These are phyloP conservation scores for Skeletonema costatum DNA, from an alignment of 108 stramenopile species.

Conservation along the genomic window DNA sequence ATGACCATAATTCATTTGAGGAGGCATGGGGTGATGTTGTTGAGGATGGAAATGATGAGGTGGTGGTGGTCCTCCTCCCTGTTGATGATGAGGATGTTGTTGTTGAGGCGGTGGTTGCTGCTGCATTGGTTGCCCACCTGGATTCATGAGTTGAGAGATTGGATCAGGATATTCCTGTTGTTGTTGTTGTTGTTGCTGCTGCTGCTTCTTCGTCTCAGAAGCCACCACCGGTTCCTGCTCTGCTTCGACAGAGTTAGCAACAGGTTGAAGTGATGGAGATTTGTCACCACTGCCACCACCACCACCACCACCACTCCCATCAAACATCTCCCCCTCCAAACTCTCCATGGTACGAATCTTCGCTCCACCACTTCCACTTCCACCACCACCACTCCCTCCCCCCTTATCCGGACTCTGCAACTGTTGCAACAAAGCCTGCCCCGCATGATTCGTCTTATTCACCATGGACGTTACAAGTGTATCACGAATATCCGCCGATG, in stretches of 20 bases:
- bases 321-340: slow-evolving; percentile 15
- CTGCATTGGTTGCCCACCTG: slow-evolving; percentile 26
- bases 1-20: slow-evolving; percentile 2
- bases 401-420: too few species aligned
- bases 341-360: slow-evolving; percentile 26
- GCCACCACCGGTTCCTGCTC: background rate
- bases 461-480: too few species aligned
- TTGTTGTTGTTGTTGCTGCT: slow-evolving; percentile 18
- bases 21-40: slow-evolving; percentile 12
- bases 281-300: background rate
- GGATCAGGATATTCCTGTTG: slow-evolving; percentile 37
- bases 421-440: too few species aligned
- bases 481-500: too few species aligned
- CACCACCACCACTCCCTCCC: background rate
- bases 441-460: too few species aligned
- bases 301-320: background rate
- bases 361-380: background rate
- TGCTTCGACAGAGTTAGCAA: background rate
- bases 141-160: slow-evolving; percentile 46
- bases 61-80: background rate
- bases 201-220: slow-evolving; percentile 4
- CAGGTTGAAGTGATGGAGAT: background rate
- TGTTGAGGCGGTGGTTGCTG: slow-evolving; percentile 12
- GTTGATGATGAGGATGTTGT: slow-evolving; percentile 10
- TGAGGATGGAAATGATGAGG: slow-evolving; percentile 14